These are phyloP conservation scores for Sphagnum tenellum DNA, from an alignment of 225 moss, liverwort and hornwort genomes.

Conservation along the genomic window DNA sequence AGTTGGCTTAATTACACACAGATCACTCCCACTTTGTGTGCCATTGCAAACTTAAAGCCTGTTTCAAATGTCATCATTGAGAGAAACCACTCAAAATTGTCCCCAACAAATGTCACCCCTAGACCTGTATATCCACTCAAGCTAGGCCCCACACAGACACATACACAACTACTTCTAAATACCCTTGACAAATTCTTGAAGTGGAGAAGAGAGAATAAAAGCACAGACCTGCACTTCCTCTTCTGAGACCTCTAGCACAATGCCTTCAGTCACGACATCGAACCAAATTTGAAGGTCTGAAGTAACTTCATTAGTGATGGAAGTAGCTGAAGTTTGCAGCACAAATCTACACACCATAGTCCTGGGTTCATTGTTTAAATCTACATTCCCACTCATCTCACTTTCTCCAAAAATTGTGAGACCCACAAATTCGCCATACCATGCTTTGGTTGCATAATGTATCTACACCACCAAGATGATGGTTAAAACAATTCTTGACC, in stretches of 20 bases:
- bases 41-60: too few species aligned
- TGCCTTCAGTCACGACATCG: slow-evolving; percentile 80
- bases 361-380: slow-evolving; percentile 85
- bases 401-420: slow-evolving; percentile 96
- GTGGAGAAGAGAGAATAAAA: too few species aligned
- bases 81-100: too few species aligned
- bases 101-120: too few species aligned
- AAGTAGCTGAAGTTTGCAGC: slow-evolving; percentile 74
- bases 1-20: too few species aligned
- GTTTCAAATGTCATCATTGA: too few species aligned
- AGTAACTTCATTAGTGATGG: slow-evolving; percentile 74
- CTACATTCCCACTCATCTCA: slow-evolving; percentile 77
- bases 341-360: slow-evolving; percentile 98
- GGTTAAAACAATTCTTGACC: too few species aligned
- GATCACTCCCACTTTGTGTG: too few species aligned
- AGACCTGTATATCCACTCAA: too few species aligned
- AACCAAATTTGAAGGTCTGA: slow-evolving; percentile 88
- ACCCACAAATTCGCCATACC: slow-evolving; percentile 95
- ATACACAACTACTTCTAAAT: too few species aligned
- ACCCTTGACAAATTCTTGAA: too few species aligned
- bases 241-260: slow-evolving; percentile 76
- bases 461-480: slow-evolving; percentile 29
- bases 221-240: slow-evolving; percentile 72
- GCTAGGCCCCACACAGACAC: too few species aligned
- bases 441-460: slow-evolving; percentile 91